Evolutionary conservation across 441 rosid genomes (phyloP).

Genomic region (Erodium texanum): DNA sequence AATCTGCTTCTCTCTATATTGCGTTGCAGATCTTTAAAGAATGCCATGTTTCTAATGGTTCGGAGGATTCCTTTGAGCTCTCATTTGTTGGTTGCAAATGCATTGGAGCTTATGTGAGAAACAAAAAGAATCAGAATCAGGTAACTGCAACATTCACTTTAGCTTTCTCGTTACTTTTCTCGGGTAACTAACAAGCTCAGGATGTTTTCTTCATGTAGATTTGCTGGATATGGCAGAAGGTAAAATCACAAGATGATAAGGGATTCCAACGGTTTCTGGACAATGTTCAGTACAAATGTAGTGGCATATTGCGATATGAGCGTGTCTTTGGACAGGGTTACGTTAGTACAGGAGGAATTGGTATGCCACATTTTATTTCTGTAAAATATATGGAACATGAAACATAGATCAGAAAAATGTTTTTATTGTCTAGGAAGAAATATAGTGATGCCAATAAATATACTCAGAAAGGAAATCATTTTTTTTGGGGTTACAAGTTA

Average conservation of each 20-base stretch:
- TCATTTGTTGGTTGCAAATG: constrained; percentile 80
- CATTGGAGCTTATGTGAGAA: constrained; percentile 93
- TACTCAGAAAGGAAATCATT: neutral
- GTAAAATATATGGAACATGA: no score
- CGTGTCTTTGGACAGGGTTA: constrained; percentile 85
- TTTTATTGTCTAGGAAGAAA: neutral
- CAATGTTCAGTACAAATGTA: constrained; percentile 76
- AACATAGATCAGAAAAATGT: neutral
- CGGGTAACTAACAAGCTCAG: constrained; percentile 11
- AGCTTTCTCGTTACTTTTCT: constrained; percentile 12
- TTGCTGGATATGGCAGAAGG: constrained; percentile 93
- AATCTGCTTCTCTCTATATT: neutral
- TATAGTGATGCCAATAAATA: neutral
- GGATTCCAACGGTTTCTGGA: constrained; percentile 95
- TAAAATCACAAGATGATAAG: constrained; percentile 61
- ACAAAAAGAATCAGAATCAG: constrained; percentile 95
- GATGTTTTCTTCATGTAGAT: constrained; percentile 43
- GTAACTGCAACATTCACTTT: constrained; percentile 22
- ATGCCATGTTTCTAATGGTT: constrained; percentile 41
- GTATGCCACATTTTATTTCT: constrained; percentile 28
- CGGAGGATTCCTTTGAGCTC: constrained; percentile 68
- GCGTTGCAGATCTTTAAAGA: constrained; percentile 66
- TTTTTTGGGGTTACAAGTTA: neutral
- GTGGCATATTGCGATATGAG: constrained; percentile 83
- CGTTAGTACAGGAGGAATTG: constrained; percentile 96